Conservation (phyloP, 306 rosid genomes). For the Ziziphus jujuba region DNA sequence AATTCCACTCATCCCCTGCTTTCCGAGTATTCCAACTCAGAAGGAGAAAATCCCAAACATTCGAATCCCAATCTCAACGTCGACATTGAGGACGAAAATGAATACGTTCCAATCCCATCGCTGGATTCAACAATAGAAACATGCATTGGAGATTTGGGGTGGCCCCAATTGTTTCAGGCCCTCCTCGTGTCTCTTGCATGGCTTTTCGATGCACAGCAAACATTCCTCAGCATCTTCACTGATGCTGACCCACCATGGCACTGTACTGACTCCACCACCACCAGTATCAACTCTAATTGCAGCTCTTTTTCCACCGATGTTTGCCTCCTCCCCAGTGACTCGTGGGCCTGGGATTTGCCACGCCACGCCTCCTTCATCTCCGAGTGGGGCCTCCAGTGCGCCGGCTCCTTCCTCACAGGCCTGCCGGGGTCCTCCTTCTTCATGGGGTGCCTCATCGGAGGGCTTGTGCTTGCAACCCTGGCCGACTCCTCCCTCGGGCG, state of each 20-base stretch:
- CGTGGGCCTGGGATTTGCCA: conserved; percentile 60
- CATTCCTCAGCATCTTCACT: conserved; percentile 56
- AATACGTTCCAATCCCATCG: conserved; percentile 39
- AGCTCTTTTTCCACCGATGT: conserved; percentile 23
- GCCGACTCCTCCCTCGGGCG: conserved; percentile 61
- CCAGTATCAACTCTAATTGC: conserved; percentile 8
- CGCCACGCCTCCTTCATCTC: conserved; percentile 39
- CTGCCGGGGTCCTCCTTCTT: conserved; percentile 63
- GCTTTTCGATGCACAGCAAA: conserved; percentile 64
- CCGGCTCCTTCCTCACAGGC: conserved; percentile 30
- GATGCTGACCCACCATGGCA: conserved; percentile 57
- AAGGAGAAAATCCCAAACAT: background rate
- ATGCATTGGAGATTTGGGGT: conserved; percentile 42
- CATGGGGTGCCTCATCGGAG: conserved; percentile 56
- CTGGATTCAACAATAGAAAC: conserved; percentile 48
- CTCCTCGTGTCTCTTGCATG: conserved; percentile 47
- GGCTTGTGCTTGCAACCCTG: conserved; percentile 43
- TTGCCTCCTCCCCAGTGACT: conserved; percentile 36
- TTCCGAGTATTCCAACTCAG: too few species aligned
- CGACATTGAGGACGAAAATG: too few species aligned
- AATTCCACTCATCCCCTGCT: too few species aligned
- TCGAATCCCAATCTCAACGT: background rate
- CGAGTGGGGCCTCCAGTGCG: conserved; percentile 49
- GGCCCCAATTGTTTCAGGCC: conserved; percentile 55
- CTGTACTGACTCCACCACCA: conserved; percentile 18